These are phyloP conservation scores for Schizosaccharomyces lindneri DNA, from an alignment of 805 yeast species.

Conservation along the genomic window DNA sequence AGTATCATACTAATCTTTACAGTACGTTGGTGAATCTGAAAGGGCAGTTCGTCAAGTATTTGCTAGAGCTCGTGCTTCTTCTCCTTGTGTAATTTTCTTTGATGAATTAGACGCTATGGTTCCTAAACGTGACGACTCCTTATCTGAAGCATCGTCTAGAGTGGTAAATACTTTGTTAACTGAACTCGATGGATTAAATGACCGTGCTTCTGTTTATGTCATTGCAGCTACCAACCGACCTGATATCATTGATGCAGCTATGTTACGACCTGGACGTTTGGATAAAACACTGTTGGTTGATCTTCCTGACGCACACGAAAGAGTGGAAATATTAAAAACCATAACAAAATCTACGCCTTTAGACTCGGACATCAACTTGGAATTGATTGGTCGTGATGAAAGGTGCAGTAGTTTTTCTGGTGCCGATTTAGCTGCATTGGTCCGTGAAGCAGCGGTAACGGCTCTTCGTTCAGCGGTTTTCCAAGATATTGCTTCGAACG, in stretches of 20 bases:
- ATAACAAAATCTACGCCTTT: conserved; percentile 48
- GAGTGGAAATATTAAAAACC: conserved; percentile 60
- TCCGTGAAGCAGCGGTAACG: conserved; percentile 77
- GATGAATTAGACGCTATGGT: conserved; percentile 92
- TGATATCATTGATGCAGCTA: conserved; percentile 94
- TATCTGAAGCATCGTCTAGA: conserved; percentile 72
- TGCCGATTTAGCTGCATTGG: conserved; percentile 80
- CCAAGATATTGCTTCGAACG: conserved; percentile 12
- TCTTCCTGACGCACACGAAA: conserved; percentile 54
- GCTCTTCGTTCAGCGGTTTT: conserved; percentile 44
- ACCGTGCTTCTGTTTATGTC: conserved; percentile 77
- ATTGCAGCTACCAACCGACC: conserved; percentile 93
- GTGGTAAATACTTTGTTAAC: conserved; percentile 88
- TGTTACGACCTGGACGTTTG: conserved; percentile 88
- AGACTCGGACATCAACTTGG: conserved; percentile 33
- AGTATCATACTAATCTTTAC: background rate
- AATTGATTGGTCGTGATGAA: conserved; percentile 40
- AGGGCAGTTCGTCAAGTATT: conserved; percentile 84
- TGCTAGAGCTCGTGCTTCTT: conserved; percentile 71
- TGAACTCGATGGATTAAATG: conserved; percentile 83
- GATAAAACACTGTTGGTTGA: conserved; percentile 85
- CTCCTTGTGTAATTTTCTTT: conserved; percentile 83
- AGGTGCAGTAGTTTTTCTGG: conserved; percentile 81
- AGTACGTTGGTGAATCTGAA: conserved; percentile 85
- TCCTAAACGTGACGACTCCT: conserved; percentile 71